Evolutionary conservation across 306 rosid species (phyloP).

Genomic region (Medicago ruthenica): DNA sequence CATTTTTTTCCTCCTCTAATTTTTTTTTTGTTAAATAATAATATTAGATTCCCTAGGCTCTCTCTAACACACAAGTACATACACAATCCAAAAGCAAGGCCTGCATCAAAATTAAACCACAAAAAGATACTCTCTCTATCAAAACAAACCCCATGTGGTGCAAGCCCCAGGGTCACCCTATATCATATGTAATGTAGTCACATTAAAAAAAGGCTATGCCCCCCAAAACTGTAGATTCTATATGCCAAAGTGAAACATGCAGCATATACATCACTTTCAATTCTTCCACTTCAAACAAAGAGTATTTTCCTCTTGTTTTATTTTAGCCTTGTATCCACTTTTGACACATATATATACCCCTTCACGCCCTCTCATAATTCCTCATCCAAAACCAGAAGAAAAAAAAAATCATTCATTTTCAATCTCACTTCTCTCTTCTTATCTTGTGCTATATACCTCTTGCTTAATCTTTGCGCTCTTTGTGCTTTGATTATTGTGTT

Average conservation of each 20-base stretch:
- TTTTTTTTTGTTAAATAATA: constrained; percentile 1
- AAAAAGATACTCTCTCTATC: constrained; percentile 50
- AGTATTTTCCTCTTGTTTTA: constrained; percentile 68
- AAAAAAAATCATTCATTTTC: constrained; percentile 12
- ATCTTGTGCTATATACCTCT: too few species aligned
- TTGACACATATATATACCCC: constrained; percentile 56
- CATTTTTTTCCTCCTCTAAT: constrained; percentile 4
- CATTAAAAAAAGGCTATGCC: constrained; percentile 49
- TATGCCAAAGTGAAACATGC: constrained; percentile 60
- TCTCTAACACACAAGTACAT: neutral
- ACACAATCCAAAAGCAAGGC: constrained; percentile 29
- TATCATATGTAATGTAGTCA: constrained; percentile 48
- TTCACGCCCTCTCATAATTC: constrained; percentile 30
- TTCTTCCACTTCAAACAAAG: constrained; percentile 45
- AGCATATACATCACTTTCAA: constrained; percentile 38
- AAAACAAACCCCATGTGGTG: constrained; percentile 48
- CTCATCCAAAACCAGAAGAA: constrained; percentile 33
- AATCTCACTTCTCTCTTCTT: neutral
- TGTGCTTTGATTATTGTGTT: too few species aligned
- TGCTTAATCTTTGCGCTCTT: too few species aligned
- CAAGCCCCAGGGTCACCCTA: constrained; percentile 62
- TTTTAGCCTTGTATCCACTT: constrained; percentile 39
- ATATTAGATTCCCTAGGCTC: constrained; percentile 39
- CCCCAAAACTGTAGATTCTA: constrained; percentile 84
- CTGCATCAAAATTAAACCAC: constrained; percentile 38